These are phyloP conservation scores for Botrytis porri DNA, from an alignment of 2,329 filamentous ascomycete species.

Conservation along the genomic window DNA sequence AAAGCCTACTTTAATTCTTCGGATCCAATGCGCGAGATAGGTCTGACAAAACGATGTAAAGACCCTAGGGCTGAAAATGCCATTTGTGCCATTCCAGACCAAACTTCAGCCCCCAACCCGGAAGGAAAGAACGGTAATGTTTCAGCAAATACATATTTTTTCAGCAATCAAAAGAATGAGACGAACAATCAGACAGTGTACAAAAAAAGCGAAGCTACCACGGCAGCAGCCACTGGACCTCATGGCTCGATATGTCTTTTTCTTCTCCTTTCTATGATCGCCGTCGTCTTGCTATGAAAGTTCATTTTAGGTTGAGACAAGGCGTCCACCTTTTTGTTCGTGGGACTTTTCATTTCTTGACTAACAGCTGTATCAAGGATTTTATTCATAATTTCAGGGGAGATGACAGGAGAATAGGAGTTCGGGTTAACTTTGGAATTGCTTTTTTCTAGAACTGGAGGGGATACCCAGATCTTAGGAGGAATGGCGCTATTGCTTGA, in stretches of 20 bases:
- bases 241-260: background rate
- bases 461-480: conserved; percentile 4
- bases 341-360: background rate
- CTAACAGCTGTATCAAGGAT: background rate
- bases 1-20: conserved; percentile 80
- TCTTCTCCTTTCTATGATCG: conserved; percentile 1
- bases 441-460: background rate
- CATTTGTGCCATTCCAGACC: conserved; percentile 52
- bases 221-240: background rate
- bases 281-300: background rate
- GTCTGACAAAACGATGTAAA: conserved; percentile 44
- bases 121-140: conserved; percentile 30
- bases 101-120: conserved; percentile 39
- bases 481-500: background rate
- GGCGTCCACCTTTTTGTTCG: background rate
- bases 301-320: background rate
- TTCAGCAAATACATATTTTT: conserved; percentile 47
- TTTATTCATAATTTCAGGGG: background rate
- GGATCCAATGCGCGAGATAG: conserved; percentile 37
- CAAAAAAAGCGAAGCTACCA: conserved; percentile 24
- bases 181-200: conserved; percentile 49
- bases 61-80: conserved; percentile 41
- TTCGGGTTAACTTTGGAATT: background rate
- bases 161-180: conserved; percentile 47
- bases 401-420: conserved; percentile 4